Base-by-base conservation (phyloP, 495 filamentous ascomycete species). In the Lophiotrema nucula region DNA sequence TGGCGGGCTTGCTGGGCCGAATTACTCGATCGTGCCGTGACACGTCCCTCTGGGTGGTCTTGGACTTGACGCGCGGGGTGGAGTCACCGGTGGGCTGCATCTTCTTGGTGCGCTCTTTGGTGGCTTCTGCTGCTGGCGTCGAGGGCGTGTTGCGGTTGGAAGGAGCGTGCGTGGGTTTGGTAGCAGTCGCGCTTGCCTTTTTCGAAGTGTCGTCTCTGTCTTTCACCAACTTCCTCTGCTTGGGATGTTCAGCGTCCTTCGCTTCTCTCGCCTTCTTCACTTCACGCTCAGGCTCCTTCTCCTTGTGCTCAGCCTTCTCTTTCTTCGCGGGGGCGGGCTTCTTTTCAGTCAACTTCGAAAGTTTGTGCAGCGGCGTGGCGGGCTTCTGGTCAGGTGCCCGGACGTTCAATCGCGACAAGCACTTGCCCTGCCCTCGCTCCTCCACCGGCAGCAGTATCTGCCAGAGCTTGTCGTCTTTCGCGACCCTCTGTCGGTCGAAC, bases 351-450 rank as follows among this genome's bases (percentile, higher is more conserved):
- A 60, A 24, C 35, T 66, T 69, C n/a, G 59, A 45, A n/a, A 77
- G 70, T 53, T 82, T 77, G 63, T 81, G 79, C 65, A 80, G 80
- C 5, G 87, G 81, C 3, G 79, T 77, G 41, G 65, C 50, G 11
- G 76, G 49, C 42, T 81, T 82, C 44, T 79, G 77, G 24, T 50
- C 59, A 47, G 26, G 63, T 59, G 37, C 65, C 21, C 47, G 57
- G 22, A 92, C 77, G 35, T 83, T 79, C 28, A 96, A 77, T 59
- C 83, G 85, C 58, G 90, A 95, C 8, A 95, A 76, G 49, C 82
- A 82, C 57, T 85, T 90, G 16, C 89, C 89, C 69, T 91, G 90
- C 19, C 85, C 87, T 23, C 90, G 81, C 53, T 95, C 89, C 31
- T 83, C 76, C 55, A 80, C 81, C 0, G 86, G 83, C 24, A 93